Conservation (phyloP, 306 rosid genomes). For the Arachis stenosperma region DNA sequence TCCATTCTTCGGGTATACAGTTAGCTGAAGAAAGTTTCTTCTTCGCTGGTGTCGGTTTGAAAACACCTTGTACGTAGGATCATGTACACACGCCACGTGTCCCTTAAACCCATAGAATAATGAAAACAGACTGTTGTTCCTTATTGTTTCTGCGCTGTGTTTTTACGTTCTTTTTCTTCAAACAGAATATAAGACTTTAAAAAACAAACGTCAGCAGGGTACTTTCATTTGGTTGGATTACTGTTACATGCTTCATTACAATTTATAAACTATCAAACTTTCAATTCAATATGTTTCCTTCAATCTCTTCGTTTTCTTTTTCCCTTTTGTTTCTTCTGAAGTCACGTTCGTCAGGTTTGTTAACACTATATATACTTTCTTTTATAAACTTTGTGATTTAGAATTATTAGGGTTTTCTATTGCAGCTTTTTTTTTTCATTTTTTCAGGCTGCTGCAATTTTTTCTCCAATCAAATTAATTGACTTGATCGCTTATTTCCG, state of each 20-base stretch:
- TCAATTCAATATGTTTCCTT: slow-evolving; percentile 17
- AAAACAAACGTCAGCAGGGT: neutral
- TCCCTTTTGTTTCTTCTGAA: slow-evolving; percentile 27
- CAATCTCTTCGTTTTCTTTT: slow-evolving; percentile 12
- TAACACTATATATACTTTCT: neutral
- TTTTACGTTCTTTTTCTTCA: neutral
- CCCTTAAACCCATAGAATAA: neutral
- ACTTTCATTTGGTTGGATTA: neutral
- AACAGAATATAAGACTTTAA: slow-evolving; percentile 1
- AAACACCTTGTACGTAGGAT: neutral
- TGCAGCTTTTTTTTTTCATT: slow-evolving; percentile 33
- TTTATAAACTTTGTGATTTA: neutral
- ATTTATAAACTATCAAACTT: slow-evolving; percentile 34
- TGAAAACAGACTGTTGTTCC: neutral
- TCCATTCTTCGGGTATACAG: too few species aligned
- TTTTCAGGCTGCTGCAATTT: slow-evolving; percentile 35
- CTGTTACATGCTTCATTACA: neutral
- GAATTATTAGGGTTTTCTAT: slow-evolving; percentile 53
- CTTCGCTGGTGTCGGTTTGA: neutral
- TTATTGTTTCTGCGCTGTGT: slow-evolving; percentile 18
- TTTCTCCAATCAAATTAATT: neutral
- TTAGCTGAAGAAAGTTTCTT: too few species aligned
- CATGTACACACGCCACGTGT: slow-evolving; percentile 31
- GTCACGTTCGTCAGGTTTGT: slow-evolving; percentile 47
- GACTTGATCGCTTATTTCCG: slow-evolving; percentile 7